Percentiles rank a stretch among this genome's conserved stretches.
phyloP scores from a whole-genome alignment of 2,329 filamentous ascomycete species.

The Endothia cerciana region DNA sequence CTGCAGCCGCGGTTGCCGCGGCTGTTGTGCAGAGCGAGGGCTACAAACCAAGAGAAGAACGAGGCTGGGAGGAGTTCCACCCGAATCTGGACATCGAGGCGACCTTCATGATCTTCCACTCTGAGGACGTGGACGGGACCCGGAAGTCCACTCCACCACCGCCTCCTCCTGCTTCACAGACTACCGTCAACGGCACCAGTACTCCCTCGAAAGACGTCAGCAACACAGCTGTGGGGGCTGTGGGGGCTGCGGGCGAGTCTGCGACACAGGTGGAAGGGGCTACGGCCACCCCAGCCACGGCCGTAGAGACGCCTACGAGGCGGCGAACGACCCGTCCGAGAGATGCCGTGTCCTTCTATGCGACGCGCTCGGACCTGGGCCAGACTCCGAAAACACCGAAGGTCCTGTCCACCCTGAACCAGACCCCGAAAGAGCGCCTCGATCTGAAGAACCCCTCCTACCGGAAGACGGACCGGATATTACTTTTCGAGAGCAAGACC shows the following conservation, averaged over 20 bases:
- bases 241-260: constrained; percentile 40
- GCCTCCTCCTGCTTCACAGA: constrained; percentile 11
- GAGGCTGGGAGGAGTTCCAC: constrained; percentile 97
- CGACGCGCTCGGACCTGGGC: constrained; percentile 49
- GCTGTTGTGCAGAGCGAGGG: constrained; percentile 90
- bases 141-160: constrained; percentile 50
- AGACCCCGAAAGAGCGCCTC: constrained; percentile 78
- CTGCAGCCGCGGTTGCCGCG: constrained; percentile 85
- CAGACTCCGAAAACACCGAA: constrained; percentile 61
- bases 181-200: constrained; percentile 42
- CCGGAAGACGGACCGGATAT: constrained; percentile 77
- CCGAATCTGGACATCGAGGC: constrained; percentile 89
- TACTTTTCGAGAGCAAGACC: constrained; percentile 81
- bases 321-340: constrained; percentile 52
- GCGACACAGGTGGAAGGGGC: constrained; percentile 47
- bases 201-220: constrained; percentile 53
- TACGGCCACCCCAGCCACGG: constrained; percentile 30
- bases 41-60: constrained; percentile 95
- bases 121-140: constrained; percentile 83
- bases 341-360: constrained; percentile 58
- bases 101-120: constrained; percentile 75
- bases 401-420: constrained; percentile 75
- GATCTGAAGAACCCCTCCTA: constrained; percentile 78
- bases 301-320: constrained; percentile 45
- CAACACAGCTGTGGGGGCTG: constrained; percentile 29